Base-by-base conservation (phyloP, 2,329 filamentous ascomycete species). In the Colletotrichum sp. region DNA sequence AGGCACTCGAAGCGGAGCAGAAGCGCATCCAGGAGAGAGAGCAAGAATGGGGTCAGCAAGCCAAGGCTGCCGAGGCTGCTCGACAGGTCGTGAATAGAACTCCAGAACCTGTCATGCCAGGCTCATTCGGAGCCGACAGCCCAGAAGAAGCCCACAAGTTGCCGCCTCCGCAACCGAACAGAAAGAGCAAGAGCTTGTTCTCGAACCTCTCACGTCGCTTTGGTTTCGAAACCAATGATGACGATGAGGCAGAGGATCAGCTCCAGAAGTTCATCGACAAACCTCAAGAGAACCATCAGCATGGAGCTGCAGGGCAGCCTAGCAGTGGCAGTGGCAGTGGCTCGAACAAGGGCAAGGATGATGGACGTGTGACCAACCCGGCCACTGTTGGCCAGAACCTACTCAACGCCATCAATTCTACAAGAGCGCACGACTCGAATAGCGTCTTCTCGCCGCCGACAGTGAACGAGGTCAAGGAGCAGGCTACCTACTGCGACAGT, bases 401-500 rank as follows among this genome's bases (percentile, higher is more conserved):
- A 7, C 88, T 94, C 59, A 94, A 93, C 72, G 96, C 96, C 4
- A 93, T 98, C 82, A 91, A 94, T 79, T 92, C 95, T 9, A 95
- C 95, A 26, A 92, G 95, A 48, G 89, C 95, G 1, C 93, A 96
- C 83, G 93, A 95, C 77, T 95, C 95, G 2, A 90, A 92, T 18
- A 87, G 88, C 13, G 85, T 98, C n/a, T 96, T 95, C 85, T 92
- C 91, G 5, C 91, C 92, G 26, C 95, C 95, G 0, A 87, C 91
- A 69, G 93, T 94, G 44, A 93, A 92, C 77, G 87, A 93, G 67
- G 93, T 98, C 79, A 94, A 94, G 81, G 96, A 98, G 83, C 94
- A 95, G 79, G 91, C 93, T 52, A 94, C 94, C 0, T 98, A 98
- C 85, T 98, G 96, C 83, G 96, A 98, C 85, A 90, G 92, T 79